Conservation (phyloP, 2,329 filamentous ascomycete genomes). For the Penicillium sp. region DNA sequence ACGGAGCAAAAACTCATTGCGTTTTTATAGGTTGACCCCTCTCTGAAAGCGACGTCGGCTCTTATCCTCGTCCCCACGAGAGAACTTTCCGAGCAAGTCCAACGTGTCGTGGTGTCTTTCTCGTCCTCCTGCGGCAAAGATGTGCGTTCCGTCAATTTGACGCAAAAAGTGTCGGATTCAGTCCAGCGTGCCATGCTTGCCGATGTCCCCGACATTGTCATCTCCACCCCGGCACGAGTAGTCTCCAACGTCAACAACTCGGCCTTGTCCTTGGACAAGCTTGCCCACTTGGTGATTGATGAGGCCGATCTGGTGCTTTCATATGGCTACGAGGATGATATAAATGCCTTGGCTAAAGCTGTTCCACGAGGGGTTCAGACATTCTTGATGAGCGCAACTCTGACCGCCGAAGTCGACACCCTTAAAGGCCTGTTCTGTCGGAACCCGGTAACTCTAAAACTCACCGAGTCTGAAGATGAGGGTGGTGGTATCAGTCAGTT, state of each 20-base stretch:
- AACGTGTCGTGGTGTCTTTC: constrained; percentile 71
- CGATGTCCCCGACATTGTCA: constrained; percentile 80
- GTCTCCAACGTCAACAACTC: constrained; percentile 71
- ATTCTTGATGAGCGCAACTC: constrained; percentile 87
- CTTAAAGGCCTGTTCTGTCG: constrained; percentile 82
- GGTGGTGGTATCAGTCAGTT: constrained; percentile 79
- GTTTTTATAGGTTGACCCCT: constrained; percentile 29
- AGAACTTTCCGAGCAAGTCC: constrained; percentile 89
- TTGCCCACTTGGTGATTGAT: constrained; percentile 81
- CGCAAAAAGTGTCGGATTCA: constrained; percentile 82
- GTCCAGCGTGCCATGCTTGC: constrained; percentile 84
- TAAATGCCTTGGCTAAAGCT: constrained; percentile 71
- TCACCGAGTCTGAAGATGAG: constrained; percentile 77
- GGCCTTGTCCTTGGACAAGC: constrained; percentile 64
- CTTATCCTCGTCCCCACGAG: constrained; percentile 91
- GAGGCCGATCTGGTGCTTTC: constrained; percentile 91
- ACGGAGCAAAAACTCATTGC: neutral
- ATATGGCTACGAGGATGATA: constrained; percentile 89
- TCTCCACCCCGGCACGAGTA: constrained; percentile 84
- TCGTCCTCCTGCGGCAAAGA: constrained; percentile 81
- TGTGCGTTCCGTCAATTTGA: constrained; percentile 77
- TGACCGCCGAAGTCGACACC: constrained; percentile 81
- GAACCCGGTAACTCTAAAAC: constrained; percentile 71
- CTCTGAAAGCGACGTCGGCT: constrained; percentile 57
- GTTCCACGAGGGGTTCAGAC: constrained; percentile 85